Evolutionary conservation across 208 protist genomes (phyloP), one percentile per base, ranked within the genome.

Genomic region (Wallacemonas sp.): DNA sequence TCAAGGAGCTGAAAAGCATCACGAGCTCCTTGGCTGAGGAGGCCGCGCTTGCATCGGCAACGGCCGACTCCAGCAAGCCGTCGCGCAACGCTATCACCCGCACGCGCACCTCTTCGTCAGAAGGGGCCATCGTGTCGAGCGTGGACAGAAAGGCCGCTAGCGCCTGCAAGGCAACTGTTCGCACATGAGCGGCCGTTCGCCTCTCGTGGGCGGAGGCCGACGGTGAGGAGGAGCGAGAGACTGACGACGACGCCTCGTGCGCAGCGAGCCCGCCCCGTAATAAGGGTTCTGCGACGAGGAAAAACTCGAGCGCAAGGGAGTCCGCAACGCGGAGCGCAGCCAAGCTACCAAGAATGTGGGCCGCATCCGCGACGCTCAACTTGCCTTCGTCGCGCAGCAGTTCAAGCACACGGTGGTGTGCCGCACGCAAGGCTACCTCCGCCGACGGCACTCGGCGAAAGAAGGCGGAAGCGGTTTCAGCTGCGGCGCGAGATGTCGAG

Each of bases 21-120:
- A 83, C 67, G 15, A 83, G 60, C 19, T 65, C 41, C 26, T 76
- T 78, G 10, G 77, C 66, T 1, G 71, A 29, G 26, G 66, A 30
- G 19, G 66, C 55, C 8, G 42, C 4, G 21, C 33, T 38, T 19
- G 76, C 60, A 27, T 55, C 46, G 13, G 24, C 3, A 15, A 78
- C 32, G 38, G 71, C 72, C 0, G 45, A 48, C 9, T 66, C 2
- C 33, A 52, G 58, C 32, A 83, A 34, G 9, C 5, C 27, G n/a
- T 38, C 63, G 32, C 65, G 60, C 19, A 79, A 48, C 13, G 38
- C 54, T n/a, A 33, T 55, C 13, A 72, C 77, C 3, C 77, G 61
- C n/a, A 29, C 22, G 1, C 65, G 29, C 0, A 27, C 54, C 17
- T 29, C 61, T 33, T 65, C 61, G 13, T 73, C 72, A 10, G 59